Conservation (phyloP, 2,329 filamentous ascomycete genomes). For the Raffaelea ambrosiae region DNA sequence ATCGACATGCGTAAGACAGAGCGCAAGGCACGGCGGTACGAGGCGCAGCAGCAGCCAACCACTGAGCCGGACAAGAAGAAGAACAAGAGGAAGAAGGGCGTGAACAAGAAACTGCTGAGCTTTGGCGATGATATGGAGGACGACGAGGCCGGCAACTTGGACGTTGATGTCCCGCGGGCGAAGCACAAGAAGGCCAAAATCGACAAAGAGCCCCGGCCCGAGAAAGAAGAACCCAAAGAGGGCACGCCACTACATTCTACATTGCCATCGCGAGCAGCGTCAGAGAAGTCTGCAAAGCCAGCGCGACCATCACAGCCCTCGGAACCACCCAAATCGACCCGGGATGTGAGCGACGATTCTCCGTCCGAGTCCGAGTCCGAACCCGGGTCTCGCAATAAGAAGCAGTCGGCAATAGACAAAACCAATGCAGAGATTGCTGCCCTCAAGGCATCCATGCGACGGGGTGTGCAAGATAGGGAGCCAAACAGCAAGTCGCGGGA, state of each 20-base stretch:
- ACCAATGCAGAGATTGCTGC: conserved; percentile 76
- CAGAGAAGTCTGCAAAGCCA: not conserved
- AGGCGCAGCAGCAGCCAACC: conserved; percentile 27
- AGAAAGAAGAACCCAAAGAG: conserved; percentile 8
- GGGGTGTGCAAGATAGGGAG: conserved; percentile 42
- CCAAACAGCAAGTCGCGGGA: conserved; percentile 37
- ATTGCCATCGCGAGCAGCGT: not conserved
- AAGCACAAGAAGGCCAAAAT: conserved; percentile 19
- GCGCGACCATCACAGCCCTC: no score
- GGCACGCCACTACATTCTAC: not conserved
- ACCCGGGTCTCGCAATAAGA: conserved; percentile 13
- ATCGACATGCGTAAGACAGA: conserved; percentile 68
- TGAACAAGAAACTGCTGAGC: conserved; percentile 61
- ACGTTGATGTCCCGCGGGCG: conserved; percentile 2
- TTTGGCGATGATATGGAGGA: conserved; percentile 62
- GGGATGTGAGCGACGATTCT: conserved; percentile 11
- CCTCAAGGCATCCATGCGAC: conserved; percentile 73
- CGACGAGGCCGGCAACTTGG: conserved; percentile 28
- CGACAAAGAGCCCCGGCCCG: conserved; percentile 19
- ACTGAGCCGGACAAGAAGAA: conserved; percentile 21
- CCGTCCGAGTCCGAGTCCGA: conserved; percentile 17
- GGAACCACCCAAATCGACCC: not conserved
- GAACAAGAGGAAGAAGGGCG: conserved; percentile 58
- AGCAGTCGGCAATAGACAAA: conserved; percentile 50
- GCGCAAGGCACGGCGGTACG: conserved; percentile 40